Base-by-base conservation (phyloP, 2,329 filamentous ascomycete genomes). In the Fusarium guadeloupense region DNA sequence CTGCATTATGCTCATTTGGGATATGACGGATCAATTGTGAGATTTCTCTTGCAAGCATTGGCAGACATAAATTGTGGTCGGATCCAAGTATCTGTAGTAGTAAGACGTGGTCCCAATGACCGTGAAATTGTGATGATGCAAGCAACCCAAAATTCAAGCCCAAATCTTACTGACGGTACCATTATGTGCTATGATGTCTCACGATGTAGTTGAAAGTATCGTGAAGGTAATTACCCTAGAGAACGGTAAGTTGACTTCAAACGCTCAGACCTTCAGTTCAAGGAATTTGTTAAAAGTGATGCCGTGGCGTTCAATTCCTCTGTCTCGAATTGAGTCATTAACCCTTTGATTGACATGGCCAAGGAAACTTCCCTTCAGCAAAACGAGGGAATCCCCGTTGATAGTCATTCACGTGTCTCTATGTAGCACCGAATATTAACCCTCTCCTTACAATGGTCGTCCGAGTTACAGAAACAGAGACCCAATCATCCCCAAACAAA, bases 401-500 rank as follows among this genome's bases (percentile, higher is more conserved):
- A 54, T 58, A 31, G 34, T 25, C 30, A 54, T 57, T 25, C 61
- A 40, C 40, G 42, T 54, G 46, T 30, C 13, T 14, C 46, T 37
- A 38, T 5, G 38, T 40, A 40, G 21, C 25, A 38, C 37, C 20
- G 10, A 34, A 39, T 41, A 62, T 59, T 34, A 21, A 48, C 55
- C 49, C 35, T 46, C 44, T 63, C 43, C 57, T 26, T 40, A 33
- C 28, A 23, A n/a, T 19, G 20, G 54, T 66, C 58, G 62, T 63
- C 62, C 45, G 49, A 66, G 62, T 56, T 66, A 66, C 62, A 60
- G 58, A 50, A 34, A n/a, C 33, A 42, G 31, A 23, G 38, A 42
- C 13, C 8, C 12, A 46, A 60, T 45, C n/a, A n/a, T n/a, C n/a
- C n/a, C 37, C 37, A 66, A 66, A 64, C 38, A 66, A 66, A 66